Base-by-base conservation (phyloP, 2,329 filamentous ascomycete genomes). In the Dothistroma pini region DNA sequence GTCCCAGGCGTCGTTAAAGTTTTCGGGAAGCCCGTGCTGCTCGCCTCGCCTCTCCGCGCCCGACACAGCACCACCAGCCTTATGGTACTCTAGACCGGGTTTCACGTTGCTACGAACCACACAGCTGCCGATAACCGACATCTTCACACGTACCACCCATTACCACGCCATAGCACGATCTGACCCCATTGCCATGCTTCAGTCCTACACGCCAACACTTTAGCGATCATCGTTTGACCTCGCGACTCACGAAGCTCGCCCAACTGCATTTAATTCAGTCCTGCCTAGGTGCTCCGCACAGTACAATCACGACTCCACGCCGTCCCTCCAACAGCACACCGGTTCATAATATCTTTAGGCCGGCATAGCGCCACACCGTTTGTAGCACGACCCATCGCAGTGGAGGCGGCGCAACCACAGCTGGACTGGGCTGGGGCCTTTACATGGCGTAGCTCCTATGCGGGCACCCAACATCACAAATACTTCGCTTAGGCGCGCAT, bases 381-480 rank as follows among this genome's bases (percentile, higher is more conserved):
- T 29, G 11, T n/a, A 53, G 31, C 29, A 35, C 31, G 19, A 53
- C 22, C n/a, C 51, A 35, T 53, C 8, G 25, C 16, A 29, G 51
- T 21, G 51, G 31, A 31, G 29, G 51, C 25, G 31, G 31, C 51
- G 51, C 51, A 53, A 35, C 51, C 12, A 35, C 25, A 53, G 51
- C 48, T 51, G 31, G 31, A 35, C 29, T 5, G 31, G 51, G 51
- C 51, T 53, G 29, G 51, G 29, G 29, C 21, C 29, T 32, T 22
- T 53, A 35, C 29, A 53, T 53, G 62, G 54, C 48, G 56, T 60
- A 54, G 49, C 44, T 56, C 62, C 61, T 56, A 66, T 66, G 64
- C 63, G 56, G 64, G 58, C 60, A 61, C 54, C 6, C 50, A 53
- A 61, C 53, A 57, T 56, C 57, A 53, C 47, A 56, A 10, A 55